Percentiles rank a stretch among this genome's conserved stretches.
Conservation (phyloP, 495 filamentous ascomycete species). For the Lophium mytilinum region DNA sequence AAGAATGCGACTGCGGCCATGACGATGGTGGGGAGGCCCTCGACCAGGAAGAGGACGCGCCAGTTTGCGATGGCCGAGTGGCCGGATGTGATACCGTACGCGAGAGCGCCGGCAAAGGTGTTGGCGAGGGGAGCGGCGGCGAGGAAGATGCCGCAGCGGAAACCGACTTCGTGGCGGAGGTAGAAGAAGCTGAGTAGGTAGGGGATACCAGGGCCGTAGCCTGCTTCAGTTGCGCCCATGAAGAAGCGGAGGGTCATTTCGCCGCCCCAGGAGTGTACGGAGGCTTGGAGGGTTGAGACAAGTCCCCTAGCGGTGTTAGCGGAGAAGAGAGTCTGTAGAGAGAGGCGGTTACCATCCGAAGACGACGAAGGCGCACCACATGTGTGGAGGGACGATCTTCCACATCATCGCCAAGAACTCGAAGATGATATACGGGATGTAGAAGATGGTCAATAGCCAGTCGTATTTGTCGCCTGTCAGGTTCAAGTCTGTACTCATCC, state of each 20-base stretch:
- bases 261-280: constrained; percentile 28
- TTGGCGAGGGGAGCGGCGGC: constrained; percentile 74
- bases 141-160: constrained; percentile 69
- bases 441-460: constrained; percentile 60
- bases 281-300: constrained; percentile 61
- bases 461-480: constrained; percentile 46
- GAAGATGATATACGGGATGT: constrained; percentile 67
- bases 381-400: constrained; percentile 43
- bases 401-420: constrained; percentile 63
- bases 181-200: constrained; percentile 82
- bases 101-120: constrained; percentile 74
- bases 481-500: constrained; percentile 56
- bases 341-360: constrained; percentile 9
- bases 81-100: constrained; percentile 73
- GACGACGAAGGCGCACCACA: constrained; percentile 33
- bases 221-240: constrained; percentile 20
- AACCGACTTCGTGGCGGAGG: constrained; percentile 63
- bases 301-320: constrained; percentile 50
- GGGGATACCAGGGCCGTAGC: constrained; percentile 49
- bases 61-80: constrained; percentile 61
- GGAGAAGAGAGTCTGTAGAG: too few relatives aligned
- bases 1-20: constrained; percentile 60
- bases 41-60: constrained; percentile 75
- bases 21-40: constrained; percentile 64
- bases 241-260: constrained; percentile 21